These are phyloP conservation scores for Medicago lupulina DNA, from an alignment of 306 rosid species.

Conservation along the genomic window DNA sequence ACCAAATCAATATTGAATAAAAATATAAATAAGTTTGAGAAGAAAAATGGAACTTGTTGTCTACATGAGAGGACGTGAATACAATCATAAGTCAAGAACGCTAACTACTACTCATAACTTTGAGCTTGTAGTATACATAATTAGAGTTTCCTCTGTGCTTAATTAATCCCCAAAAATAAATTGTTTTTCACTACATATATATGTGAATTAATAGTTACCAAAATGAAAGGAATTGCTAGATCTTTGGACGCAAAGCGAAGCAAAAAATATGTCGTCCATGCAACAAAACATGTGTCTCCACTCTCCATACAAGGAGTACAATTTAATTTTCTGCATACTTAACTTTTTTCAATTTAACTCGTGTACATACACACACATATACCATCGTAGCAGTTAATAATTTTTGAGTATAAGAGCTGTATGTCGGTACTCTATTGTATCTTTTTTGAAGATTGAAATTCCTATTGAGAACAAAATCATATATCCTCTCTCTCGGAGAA, in stretches of 20 bases:
- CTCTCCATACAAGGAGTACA: background rate
- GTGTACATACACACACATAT: no score
- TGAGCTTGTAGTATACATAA: no score
- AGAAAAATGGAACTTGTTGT: background rate
- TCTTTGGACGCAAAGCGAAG: constrained; percentile 42
- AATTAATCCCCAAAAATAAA: background rate
- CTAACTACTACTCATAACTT: background rate
- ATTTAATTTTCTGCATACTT: background rate
- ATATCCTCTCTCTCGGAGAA: constrained; percentile 31
- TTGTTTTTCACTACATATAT: background rate
- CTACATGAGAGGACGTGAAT: constrained; percentile 3
- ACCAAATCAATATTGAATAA: background rate
- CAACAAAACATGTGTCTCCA: background rate
- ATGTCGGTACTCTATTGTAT: constrained; percentile 10
- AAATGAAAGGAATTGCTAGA: constrained; percentile 28
- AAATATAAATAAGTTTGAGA: background rate
- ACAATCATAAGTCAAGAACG: background rate
- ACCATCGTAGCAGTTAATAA: no score
- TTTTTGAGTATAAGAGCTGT: no score
- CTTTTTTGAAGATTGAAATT: background rate
- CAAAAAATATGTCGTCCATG: constrained; percentile 35
- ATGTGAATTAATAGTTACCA: constrained; percentile 29
- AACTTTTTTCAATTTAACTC: background rate
- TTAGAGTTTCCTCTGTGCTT: background rate
- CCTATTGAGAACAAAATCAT: constrained; percentile 4